Evolutionary conservation across 805 yeast genomes (phyloP), one percentile per base, ranked within the genome.

Genomic region (Cyberlindnera americana): DNA sequence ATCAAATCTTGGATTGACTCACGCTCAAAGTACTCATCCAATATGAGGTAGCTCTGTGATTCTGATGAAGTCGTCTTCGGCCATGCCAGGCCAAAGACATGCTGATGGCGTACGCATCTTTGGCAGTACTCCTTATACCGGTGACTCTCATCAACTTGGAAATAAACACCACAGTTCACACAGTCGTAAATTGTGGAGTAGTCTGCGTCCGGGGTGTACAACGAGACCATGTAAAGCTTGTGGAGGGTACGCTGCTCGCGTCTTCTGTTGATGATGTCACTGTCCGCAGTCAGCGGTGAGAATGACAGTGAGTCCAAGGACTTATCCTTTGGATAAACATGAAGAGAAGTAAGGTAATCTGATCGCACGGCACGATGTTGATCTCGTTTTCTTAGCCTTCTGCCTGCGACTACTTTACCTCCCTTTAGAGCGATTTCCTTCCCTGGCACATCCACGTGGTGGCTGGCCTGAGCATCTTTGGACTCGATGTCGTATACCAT

Each of bases 141-240:
- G 19, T 42, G 41, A 1, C 8, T 11, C 2, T 24, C 6, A 7
- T 29, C 24, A 3, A 29, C 33, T 15, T 46, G 31, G 32, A 58
- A 59, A 36, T 59, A 59, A 13, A 49, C 44, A 1, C 62, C 64
- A 47, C 64, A 59, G 29, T 57, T 46, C 16, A 47, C 29, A 36
- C 64, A 59, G 35, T 59, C 62, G 37, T 48, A 58, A 5, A 54
- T 41, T n/a, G 16, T 23, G 13, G 17, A 21, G 8, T 40, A 22
- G 12, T 41, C 21, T 4, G 9, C 6, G 23, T 7, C 23, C 29
- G 9, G n/a, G 18, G 7, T 33, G 26, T 3, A 59, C 3, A 40
- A 17, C 2, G 25, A 15, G 1, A 32, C 30, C 43, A 46, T 49
- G 36, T 47, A 52, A 1, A 55, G 33, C 18, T 49, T 51, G 22